A percentile compares a stretch with the other conserved stretches of the same genome.
Evolutionary conservation across 768 basidiomycete genomes (phyloP).

Genomic region (Scleroderma citrinum): DNA sequence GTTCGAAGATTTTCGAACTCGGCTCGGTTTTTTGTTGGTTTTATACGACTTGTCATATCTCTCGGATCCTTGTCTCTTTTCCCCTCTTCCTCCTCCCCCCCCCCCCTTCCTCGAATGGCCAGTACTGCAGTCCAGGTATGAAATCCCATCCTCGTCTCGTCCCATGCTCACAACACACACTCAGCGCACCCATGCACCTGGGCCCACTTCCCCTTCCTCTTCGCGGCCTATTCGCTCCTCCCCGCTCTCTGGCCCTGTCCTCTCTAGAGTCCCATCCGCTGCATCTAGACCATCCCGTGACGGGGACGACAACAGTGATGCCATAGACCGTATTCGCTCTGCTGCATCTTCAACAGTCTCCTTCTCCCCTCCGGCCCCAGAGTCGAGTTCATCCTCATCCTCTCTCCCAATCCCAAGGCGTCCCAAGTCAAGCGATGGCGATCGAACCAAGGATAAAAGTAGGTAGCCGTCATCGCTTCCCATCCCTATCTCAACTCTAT

Average conservation of each 20-base stretch:
- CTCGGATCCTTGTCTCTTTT: too few relatives aligned
- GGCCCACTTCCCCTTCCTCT: too few relatives aligned
- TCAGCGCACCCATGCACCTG: too few relatives aligned
- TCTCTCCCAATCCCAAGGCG: conserved; percentile 8
- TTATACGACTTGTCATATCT: too few relatives aligned
- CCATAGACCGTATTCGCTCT: not conserved
- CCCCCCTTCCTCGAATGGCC: too few relatives aligned
- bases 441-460: not conserved
- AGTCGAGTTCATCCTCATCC: conserved; percentile 20
- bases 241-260: conserved; percentile 20
- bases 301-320: conserved; percentile 1
- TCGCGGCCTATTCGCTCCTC: conserved; percentile 28
- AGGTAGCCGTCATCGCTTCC: not conserved
- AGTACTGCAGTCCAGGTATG: too few relatives aligned
- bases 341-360: conserved; percentile 8
- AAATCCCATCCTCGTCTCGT: too few relatives aligned
- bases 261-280: conserved; percentile 21
- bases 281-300: conserved; percentile 20
- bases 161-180: too few relatives aligned
- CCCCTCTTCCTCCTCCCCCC: too few relatives aligned
- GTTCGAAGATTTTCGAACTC: too few relatives aligned
- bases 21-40: too few relatives aligned
- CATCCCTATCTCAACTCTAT: not conserved
- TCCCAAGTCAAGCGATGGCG: not conserved
- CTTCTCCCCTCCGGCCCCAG: conserved; percentile 9